Evolutionary conservation across 1,284 basidiomycete genomes (phyloP).

Genomic region (Fistulina hepatica): DNA sequence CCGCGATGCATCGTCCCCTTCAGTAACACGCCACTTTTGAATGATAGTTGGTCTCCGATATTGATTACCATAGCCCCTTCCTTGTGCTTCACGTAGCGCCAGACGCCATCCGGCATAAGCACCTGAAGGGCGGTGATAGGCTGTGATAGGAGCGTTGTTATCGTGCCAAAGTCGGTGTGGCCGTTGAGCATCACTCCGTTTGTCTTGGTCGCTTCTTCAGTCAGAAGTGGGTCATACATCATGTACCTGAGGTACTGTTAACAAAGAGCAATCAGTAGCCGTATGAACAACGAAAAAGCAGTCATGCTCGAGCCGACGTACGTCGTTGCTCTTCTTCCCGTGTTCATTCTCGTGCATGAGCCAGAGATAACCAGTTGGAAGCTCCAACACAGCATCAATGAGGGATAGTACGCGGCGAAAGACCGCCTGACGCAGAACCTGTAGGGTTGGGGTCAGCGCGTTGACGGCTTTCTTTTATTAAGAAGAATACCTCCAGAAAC

Average conservation of each 20-base stretch:
- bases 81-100: constrained; percentile 35
- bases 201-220: constrained; percentile 25
- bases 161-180: constrained; percentile 33
- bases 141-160: constrained; percentile 32
- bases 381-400: constrained; percentile 23
- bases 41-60: constrained; percentile 35
- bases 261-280: constrained; percentile 21
- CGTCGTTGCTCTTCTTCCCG: constrained; percentile 23
- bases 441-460: too few species aligned
- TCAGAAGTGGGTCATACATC: constrained; percentile 31
- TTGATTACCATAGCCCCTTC: constrained; percentile 33
- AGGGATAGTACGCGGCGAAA: constrained; percentile 21
- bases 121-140: constrained; percentile 40
- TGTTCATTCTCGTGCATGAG: constrained; percentile 21
- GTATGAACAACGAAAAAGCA: too few species aligned
- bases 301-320: too few species aligned
- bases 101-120: constrained; percentile 33
- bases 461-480: not conserved
- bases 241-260: constrained; percentile 34
- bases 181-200: constrained; percentile 32
- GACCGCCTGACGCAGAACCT: constrained; percentile 23
- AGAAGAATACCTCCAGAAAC: constrained; percentile 19
- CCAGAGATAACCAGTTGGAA: constrained; percentile 26
- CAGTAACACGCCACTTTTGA: constrained; percentile 33
- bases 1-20: constrained; percentile 36